These are phyloP conservation scores for Trapa bicornis DNA, from an alignment of 345 rosid species.

Conservation along the genomic window DNA sequence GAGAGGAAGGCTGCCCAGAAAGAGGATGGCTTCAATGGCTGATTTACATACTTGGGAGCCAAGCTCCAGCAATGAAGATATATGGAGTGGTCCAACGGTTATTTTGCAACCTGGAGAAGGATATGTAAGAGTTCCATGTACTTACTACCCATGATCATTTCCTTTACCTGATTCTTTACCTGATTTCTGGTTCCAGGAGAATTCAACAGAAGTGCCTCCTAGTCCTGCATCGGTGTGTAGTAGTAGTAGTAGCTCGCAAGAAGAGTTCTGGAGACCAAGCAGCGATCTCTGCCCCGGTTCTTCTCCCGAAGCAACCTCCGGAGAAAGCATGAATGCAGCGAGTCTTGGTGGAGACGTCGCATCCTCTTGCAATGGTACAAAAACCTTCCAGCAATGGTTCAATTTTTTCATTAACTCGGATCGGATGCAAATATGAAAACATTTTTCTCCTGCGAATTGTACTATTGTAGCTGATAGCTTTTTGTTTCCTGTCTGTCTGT, in stretches of 20 bases:
- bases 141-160: not conserved
- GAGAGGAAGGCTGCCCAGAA: constrained; percentile 57
- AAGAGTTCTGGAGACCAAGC: constrained; percentile 63
- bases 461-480: not conserved
- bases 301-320: constrained; percentile 42
- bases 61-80: constrained; percentile 33
- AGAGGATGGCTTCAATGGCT: constrained; percentile 50
- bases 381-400: not conserved
- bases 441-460: too few relatives aligned
- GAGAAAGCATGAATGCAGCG: constrained; percentile 35
- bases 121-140: not conserved
- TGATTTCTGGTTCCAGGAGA: constrained; percentile 38
- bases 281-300: constrained; percentile 56
- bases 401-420: not conserved
- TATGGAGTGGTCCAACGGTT: constrained; percentile 43
- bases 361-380: constrained; percentile 56
- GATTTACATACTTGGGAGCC: constrained; percentile 36
- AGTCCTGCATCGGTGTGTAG: constrained; percentile 86
- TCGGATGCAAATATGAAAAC: not conserved
- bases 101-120: not conserved
- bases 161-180: not conserved
- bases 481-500: not conserved
- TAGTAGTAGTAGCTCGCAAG: constrained; percentile 33
- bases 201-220: constrained; percentile 90
- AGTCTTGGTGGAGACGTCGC: constrained; percentile 58